Base-by-base conservation (phyloP, 805 yeast species). In the Debaryomyces maramus region DNA sequence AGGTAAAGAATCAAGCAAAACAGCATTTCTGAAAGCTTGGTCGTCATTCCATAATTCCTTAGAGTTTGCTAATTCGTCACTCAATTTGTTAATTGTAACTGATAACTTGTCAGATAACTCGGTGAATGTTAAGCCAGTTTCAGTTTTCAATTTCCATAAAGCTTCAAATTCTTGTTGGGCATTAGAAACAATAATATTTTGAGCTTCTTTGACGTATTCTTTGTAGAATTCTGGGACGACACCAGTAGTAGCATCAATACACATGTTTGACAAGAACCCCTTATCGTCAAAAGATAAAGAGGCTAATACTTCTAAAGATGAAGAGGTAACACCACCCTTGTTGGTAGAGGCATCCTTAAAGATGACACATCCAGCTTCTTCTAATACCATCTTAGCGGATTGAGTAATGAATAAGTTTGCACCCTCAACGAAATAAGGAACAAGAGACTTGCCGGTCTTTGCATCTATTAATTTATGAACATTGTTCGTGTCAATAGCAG, bases 281-380 rank as follows among this genome's bases (percentile, higher is more conserved):
- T 75, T 78, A 63, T 91, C 99, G 55, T 83, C 89, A 57, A 93
- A 84, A 3, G 96, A 84, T 45, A 91, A 78, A 2, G 99, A 91
- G 7, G 97, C 97, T 52, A 91, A 76, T 9, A 91, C 99, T 66
- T 91, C 99, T 53, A 88, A 73, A 2, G 97, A 90, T 2, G 97
- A 89, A 2, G 97, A 90, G 1, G 99, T 91, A 38, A 91, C 99
- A 70, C 99, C 99, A 57, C 99, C 99, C 69, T 91, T 91, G 70
- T 91, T 91, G 32, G 97, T 89, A 9, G 97, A 87, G 11, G 98
- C 96, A 72, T 91, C 99, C 65, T 93, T 93, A 70, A 88, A 87
- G 38, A 93, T 74, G 38, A 89, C 63, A 38, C 88, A 81, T 28
- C 98, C 98, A 22, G 95, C 93, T 32, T 76, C 70, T 67, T 93